Conservation (phyloP, 805 yeast genomes). For the Millerozyma miso region DNA sequence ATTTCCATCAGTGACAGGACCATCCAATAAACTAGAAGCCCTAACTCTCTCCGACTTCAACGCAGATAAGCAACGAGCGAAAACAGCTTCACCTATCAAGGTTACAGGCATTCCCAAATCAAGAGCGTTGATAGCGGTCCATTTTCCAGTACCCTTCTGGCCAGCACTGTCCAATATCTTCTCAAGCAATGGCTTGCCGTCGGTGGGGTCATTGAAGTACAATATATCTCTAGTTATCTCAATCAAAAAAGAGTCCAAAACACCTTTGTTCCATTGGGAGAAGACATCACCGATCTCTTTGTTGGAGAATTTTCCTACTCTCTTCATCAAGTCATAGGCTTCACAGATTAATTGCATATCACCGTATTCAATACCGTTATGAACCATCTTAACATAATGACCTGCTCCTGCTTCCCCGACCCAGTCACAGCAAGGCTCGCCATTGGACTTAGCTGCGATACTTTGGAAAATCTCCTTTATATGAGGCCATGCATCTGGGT, state of each 20-base stretch:
- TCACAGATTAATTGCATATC: slow-evolving; percentile 99
- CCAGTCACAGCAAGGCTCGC: slow-evolving; percentile 99
- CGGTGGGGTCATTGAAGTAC: slow-evolving; percentile 77
- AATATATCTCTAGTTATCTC: slow-evolving; percentile 96
- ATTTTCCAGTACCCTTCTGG: slow-evolving; percentile 99
- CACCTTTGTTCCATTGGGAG: slow-evolving; percentile 94
- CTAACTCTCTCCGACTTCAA: slow-evolving; percentile 84
- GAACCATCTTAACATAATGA: slow-evolving; percentile 99
- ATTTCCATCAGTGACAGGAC: slow-evolving; percentile 66
- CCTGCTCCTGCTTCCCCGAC: slow-evolving; percentile 99
- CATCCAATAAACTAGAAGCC: slow-evolving; percentile 75
- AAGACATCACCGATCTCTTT: slow-evolving; percentile 93
- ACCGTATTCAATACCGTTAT: slow-evolving; percentile 99
- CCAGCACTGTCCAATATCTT: slow-evolving; percentile 97
- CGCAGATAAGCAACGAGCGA: slow-evolving; percentile 92
- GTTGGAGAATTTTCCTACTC: slow-evolving; percentile 86
- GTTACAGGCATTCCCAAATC: slow-evolving; percentile 99
- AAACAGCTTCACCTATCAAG: slow-evolving; percentile 97
- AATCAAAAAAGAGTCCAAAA: slow-evolving; percentile 91
- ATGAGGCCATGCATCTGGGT: slow-evolving; percentile 97
- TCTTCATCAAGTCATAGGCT: slow-evolving; percentile 94
- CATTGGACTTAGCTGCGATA: slow-evolving; percentile 92
- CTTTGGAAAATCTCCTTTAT: slow-evolving; percentile 95
- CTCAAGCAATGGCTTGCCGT: slow-evolving; percentile 91
- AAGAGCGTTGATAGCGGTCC: slow-evolving; percentile 98